Evolutionary conservation across 345 rosid genomes (phyloP).

Genomic region (Angophora floribunda): DNA sequence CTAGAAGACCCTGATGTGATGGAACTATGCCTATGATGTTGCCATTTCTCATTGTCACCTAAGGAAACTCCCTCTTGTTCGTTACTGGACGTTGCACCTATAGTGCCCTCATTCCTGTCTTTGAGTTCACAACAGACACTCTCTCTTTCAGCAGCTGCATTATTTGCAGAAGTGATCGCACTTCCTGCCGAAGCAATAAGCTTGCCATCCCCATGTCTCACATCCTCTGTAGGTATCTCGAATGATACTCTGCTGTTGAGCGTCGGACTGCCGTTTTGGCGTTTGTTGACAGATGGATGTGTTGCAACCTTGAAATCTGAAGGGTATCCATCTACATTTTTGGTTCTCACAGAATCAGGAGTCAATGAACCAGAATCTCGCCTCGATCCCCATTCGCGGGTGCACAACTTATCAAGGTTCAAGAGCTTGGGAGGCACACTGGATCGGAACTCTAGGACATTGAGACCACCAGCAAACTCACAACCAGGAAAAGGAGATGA

Average conservation of each 20-base stretch:
- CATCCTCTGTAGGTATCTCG: slow-evolving; percentile 43
- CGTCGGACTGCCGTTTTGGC: slow-evolving; percentile 7
- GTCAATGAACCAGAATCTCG: slow-evolving; percentile 43
- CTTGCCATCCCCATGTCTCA: slow-evolving; percentile 33
- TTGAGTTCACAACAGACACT: slow-evolving; percentile 5
- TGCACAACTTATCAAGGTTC: slow-evolving; percentile 40
- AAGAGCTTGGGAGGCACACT: slow-evolving; percentile 60
- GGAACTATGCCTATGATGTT: slow-evolving; percentile 33
- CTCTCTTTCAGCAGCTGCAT: slow-evolving; percentile 8
- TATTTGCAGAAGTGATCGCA: slow-evolving; percentile 1
- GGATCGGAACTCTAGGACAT: slow-evolving; percentile 47
- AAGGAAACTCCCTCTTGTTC: slow-evolving; percentile 17
- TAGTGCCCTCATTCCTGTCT: neutral
- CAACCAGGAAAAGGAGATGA: slow-evolving; percentile 88
- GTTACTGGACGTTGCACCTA: slow-evolving; percentile 21
- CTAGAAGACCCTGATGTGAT: slow-evolving; percentile 44
- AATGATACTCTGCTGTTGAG: slow-evolving; percentile 43
- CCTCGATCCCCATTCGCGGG: slow-evolving; percentile 22
- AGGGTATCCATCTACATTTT: slow-evolving; percentile 21
- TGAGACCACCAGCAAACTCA: slow-evolving; percentile 28
- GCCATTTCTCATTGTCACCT: slow-evolving; percentile 9
- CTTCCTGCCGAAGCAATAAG: slow-evolving; percentile 29
- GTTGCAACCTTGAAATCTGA: slow-evolving; percentile 14
- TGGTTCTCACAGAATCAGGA: slow-evolving; percentile 34
- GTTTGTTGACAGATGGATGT: neutral